Evolutionary conservation across 2,329 filamentous ascomycete genomes (phyloP), one percentile per base, ranked within the genome.

Genomic region (Meredithiella fracta): DNA sequence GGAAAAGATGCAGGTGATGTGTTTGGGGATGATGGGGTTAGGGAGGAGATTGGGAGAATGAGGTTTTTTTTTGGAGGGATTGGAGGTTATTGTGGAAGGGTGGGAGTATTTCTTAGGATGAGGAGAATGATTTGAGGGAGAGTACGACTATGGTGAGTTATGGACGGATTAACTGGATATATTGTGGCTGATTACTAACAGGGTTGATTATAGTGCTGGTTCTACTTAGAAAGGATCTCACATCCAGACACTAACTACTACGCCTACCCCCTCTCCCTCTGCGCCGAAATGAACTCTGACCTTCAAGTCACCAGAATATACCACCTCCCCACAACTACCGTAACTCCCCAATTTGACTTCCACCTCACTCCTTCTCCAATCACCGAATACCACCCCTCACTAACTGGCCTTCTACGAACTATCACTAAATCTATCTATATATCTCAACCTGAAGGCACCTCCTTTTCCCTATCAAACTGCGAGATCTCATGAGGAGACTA

Each of bases 401-500:
- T 64, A 1, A 62, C 64, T 3, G 60, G 61, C 0, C 51, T 56
- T 11, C 61, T 60, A 1, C 58, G 65, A 2, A 61, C 60, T 0
- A 64, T 62, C n/a, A 64, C 70, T 34, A 68, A 68, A 60, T 66
- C 69, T 23, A 68, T 70, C 58, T 66, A 67, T 42, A 63, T 70
- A 1, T 58, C 64, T 14, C 68, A 70, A 57, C 68, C 68, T 0
- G 62, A 68, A 1, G 68, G 68, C 0, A 67, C 68, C 0, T 69
- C 66, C 20, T 70, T 69, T 55, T 60, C 66, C 1, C 70, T 84
- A 9, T 42, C 47, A 23, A 23, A 15, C 34, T 68, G 69, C 54
- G 67, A 71, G 54, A 63, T 79, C 0, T 63, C 70, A 51, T 82
- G 79, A 79, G 76, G 82, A 64, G 80, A 83, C 63, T 86, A 82